phyloP scores from a whole-genome alignment of 768 basidiomycete genomes.

The Amanita subjunquillea region DNA sequence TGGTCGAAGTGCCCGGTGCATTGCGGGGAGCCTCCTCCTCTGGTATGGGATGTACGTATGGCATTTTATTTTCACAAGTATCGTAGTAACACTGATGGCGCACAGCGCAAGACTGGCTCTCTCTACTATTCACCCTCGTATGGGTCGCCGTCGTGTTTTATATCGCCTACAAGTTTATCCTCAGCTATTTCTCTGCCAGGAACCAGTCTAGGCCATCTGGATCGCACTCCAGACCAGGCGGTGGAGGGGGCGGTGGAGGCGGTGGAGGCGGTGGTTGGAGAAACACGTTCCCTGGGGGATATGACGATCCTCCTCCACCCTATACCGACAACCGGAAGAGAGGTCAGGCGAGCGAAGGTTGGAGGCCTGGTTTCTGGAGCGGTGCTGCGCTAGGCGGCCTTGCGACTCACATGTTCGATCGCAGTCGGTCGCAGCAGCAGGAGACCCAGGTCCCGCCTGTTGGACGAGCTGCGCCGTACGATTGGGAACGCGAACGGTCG shows the following conservation, averaged over 20 bases:
- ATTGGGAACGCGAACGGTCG: constrained; percentile 41
- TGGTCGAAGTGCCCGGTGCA: constrained; percentile 55
- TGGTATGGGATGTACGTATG: constrained; percentile 17
- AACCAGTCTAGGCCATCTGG: constrained; percentile 9
- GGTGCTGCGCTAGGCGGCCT: constrained; percentile 69
- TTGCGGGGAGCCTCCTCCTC: constrained; percentile 24
- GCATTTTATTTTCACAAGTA: not conserved
- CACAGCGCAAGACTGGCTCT: constrained; percentile 35
- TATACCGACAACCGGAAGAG: constrained; percentile 34
- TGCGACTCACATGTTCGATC: constrained; percentile 42
- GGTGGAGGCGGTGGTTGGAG: constrained; percentile 22
- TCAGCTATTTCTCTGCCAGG: constrained; percentile 36
- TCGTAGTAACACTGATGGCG: not conserved
- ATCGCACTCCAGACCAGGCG: constrained; percentile 25
- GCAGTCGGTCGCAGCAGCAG: constrained; percentile 7
- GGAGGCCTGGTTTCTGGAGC: constrained; percentile 79
- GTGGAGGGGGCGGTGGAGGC: constrained; percentile 34
- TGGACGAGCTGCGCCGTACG: constrained; percentile 26
- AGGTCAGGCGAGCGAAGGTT: constrained; percentile 19
- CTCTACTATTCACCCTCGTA: constrained; percentile 42
- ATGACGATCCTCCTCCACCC: constrained; percentile 40
- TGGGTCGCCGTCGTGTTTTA: constrained; percentile 45
- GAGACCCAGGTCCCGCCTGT: constrained; percentile 16
- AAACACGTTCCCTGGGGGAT: constrained; percentile 13
- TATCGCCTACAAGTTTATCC: constrained; percentile 49